A percentile compares a stretch with the other conserved stretches of the same genome.
Evolutionary conservation across 1,284 basidiomycete genomes (phyloP).

Genomic region (Ceratobasidium theobromae): DNA sequence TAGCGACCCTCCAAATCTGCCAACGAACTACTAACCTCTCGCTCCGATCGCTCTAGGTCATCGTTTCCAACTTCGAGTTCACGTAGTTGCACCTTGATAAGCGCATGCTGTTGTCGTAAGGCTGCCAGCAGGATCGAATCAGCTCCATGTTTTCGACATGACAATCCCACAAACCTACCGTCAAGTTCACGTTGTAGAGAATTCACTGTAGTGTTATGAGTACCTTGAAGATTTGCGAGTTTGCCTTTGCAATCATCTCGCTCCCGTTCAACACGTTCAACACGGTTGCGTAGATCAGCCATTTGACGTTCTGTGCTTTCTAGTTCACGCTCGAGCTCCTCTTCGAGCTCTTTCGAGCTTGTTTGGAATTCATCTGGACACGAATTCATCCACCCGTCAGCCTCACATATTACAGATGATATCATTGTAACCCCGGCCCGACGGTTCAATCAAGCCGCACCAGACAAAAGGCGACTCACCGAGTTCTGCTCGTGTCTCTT

Average conservation of each 20-base stretch:
- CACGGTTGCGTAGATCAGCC: conserved; percentile 75
- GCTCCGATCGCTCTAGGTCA: conserved; percentile 88
- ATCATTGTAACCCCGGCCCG: conserved; percentile 1
- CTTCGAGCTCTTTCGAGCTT: conserved; percentile 89
- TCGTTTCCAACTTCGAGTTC: conserved; percentile 97
- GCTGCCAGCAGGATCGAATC: conserved; percentile 41
- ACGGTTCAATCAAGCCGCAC: too few species aligned
- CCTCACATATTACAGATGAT: conserved; percentile 23
- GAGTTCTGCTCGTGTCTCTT: conserved; percentile 82
- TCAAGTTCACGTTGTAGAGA: conserved; percentile 90
- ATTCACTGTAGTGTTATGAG: conserved; percentile 82
- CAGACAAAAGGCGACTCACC: conserved; percentile 38
- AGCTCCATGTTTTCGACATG: conserved; percentile 34
- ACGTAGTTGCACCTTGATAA: conserved; percentile 75
- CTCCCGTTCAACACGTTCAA: conserved; percentile 72
- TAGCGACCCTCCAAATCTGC: conserved; percentile 92
- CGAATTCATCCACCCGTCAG: not conserved
- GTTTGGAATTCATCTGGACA: conserved; percentile 77
- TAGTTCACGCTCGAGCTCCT: conserved; percentile 87
- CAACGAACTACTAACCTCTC: conserved; percentile 78
- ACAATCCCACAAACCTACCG: conserved; percentile 31
- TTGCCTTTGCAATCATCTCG: conserved; percentile 93
- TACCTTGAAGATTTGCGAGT: conserved; percentile 86
- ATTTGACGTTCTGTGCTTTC: conserved; percentile 85
- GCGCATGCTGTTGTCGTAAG: conserved; percentile 76